Evolutionary conservation across 1,284 basidiomycete genomes (phyloP).

Genomic region (Boletellus sp.): DNA sequence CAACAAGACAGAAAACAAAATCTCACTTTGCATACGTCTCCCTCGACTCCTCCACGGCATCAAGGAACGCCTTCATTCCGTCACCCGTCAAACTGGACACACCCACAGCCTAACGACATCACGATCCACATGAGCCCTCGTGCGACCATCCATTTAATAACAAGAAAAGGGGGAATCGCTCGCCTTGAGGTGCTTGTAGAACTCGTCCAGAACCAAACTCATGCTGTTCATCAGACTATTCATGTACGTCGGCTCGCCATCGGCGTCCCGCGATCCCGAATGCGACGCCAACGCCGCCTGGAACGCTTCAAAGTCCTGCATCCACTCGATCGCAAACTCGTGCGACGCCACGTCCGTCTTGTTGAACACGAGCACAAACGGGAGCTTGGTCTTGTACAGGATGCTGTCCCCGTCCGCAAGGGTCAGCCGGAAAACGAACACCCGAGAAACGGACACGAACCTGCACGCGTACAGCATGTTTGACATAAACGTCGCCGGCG

Average conservation of each 20-base stretch:
- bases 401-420: slow-evolving; percentile 56
- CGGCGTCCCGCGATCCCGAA: slow-evolving; percentile 65
- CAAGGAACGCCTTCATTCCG: slow-evolving; percentile 89
- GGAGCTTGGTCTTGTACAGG: slow-evolving; percentile 96
- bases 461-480: slow-evolving; percentile 99
- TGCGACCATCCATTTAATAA: not conserved
- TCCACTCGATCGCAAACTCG: slow-evolving; percentile 95
- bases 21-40: slow-evolving; percentile 84
- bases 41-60: slow-evolving; percentile 84
- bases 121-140: not conserved
- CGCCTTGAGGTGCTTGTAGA: slow-evolving; percentile 95
- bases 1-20: not conserved
- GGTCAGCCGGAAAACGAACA: not conserved
- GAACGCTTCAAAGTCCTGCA: slow-evolving; percentile 94
- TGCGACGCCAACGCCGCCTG: slow-evolving; percentile 70
- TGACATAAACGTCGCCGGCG: slow-evolving; percentile 98
- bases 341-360: slow-evolving; percentile 92
- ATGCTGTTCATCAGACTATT: slow-evolving; percentile 99
- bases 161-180: not conserved
- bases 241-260: slow-evolving; percentile 96
- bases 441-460: slow-evolving; percentile 41
- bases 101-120: slow-evolving; percentile 73
- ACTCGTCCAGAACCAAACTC: slow-evolving; percentile 97
- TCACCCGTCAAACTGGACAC: slow-evolving; percentile 95
- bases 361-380: slow-evolving; percentile 98